Conservation (phyloP, 257 asterid species). For the Primulina huaijiensis region DNA sequence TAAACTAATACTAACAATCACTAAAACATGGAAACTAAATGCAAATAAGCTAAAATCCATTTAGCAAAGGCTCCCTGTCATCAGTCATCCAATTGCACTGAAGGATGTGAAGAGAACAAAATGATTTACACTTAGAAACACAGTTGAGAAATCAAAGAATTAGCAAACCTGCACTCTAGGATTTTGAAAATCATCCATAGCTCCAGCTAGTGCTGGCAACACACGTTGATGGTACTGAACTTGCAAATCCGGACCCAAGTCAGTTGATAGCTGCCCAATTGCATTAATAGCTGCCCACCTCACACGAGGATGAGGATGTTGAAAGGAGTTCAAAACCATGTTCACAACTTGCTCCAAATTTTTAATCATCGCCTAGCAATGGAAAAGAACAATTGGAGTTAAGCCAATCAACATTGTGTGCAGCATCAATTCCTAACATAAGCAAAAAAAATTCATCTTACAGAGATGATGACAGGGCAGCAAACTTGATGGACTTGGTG, state of each 20-base stretch:
- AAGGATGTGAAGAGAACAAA: not conserved
- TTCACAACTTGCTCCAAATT: constrained; percentile 80
- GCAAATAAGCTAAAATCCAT: not conserved
- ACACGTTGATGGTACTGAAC: constrained; percentile 75
- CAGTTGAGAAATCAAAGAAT: not conserved
- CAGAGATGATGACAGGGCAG: constrained; percentile 15
- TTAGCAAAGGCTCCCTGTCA: too few species aligned
- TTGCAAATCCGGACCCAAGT: constrained; percentile 97
- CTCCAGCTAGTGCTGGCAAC: constrained; percentile 76
- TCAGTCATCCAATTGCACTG: not conserved
- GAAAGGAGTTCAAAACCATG: constrained; percentile 93
- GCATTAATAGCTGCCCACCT: constrained; percentile 99
- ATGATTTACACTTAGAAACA: not conserved
- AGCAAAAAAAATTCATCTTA: not conserved
- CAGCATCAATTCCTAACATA: constrained; percentile 7
- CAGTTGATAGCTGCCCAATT: constrained; percentile 94
- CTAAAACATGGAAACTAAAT: too few species aligned
- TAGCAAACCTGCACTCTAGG: constrained; percentile 90
- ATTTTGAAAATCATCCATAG: constrained; percentile 92
- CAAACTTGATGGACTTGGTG: constrained; percentile 2
- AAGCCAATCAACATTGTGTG: constrained; percentile 11
- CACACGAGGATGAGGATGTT: constrained; percentile 93
- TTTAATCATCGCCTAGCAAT: constrained; percentile 73
- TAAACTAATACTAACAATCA: too few species aligned
- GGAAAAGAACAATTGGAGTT: constrained; percentile 18